Conservation (phyloP, 73 alveolate species). For the Uronychia binucleata region DNA sequence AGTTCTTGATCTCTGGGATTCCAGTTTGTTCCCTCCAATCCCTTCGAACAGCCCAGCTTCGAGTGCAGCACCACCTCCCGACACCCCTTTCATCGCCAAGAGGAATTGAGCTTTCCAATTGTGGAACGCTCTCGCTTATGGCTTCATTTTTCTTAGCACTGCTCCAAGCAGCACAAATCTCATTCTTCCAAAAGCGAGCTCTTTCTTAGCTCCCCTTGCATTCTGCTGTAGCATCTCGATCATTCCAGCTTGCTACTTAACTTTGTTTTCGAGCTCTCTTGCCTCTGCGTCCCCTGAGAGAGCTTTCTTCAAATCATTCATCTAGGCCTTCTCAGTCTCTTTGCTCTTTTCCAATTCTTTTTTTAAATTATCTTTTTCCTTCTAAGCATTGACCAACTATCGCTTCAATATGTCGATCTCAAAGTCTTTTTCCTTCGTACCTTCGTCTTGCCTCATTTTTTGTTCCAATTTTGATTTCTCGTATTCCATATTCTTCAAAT, state of each 20-base stretch:
- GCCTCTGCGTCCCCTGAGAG: background rate
- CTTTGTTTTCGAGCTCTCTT: background rate
- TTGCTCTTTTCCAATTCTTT: background rate
- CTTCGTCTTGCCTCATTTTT: background rate
- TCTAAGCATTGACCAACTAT: background rate
- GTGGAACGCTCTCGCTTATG: background rate
- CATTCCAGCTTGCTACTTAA: background rate
- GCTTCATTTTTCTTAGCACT: background rate
- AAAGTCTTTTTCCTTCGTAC: background rate
- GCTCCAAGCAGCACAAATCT: background rate
- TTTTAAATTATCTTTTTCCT: background rate
- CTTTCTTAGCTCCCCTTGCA: background rate
- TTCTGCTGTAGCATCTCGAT: background rate
- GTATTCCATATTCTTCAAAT: background rate
- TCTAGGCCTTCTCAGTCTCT: background rate
- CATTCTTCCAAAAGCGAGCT: background rate
- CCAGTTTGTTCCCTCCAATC: background rate
- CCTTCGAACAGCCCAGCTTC: background rate
- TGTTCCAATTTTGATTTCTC: background rate
- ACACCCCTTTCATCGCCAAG: background rate
- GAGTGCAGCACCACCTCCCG: background rate
- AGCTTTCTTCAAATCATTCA: background rate
- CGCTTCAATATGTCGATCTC: background rate
- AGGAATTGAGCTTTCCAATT: background rate
- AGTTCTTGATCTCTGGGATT: background rate